Base-by-base conservation (phyloP, 495 filamentous ascomycete species). In the Daldinia childiae region DNA sequence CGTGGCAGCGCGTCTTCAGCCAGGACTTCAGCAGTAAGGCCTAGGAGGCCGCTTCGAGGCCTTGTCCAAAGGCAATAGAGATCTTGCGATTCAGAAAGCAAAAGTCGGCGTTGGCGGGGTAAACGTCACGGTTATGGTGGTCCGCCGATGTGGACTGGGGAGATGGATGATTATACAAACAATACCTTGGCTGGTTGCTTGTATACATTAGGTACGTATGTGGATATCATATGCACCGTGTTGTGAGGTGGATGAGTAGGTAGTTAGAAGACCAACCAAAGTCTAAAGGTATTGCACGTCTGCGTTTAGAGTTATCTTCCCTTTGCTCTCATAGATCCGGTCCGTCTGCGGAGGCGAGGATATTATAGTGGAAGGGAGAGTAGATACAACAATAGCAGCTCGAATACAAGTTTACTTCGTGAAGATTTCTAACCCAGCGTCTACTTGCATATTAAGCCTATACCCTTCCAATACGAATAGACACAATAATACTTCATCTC, bases 1-100 rank as follows among this genome's bases (percentile, higher is more conserved):
- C 93, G 26, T 94, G 85, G 85, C 84, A 86, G 59, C 79, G 77
- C 19, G 80, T 88, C 1, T 87, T 88, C 63, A 66, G 71, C 0
- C 73, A 81, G 58, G 81, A 80, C 17, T 72, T 78, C 34, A 34
- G 27, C 0, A 60, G 32, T 36, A 72, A 68, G 59, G 60, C 59
- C 12, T 72, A 68, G 64, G 17, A 48, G n/a, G 59, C 64, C 52
- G 9, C n/a, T 0, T 19, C 51, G 12, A 21, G 9, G 15, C 14
- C 24, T 24, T 6, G 12, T 24, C 50, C 26, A 4, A 48, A 8
- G 6, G 32, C 8, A 19, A 6, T 14, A 11, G 45, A 30, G 12
- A 41, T 29, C n/a, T 14, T 55, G 12, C 24, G 34, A 8, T 30
- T 43, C 34, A 26, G 50, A n/a, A 19, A 21, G 34, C 15, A 17